phyloP scores from a whole-genome alignment of 768 basidiomycete genomes.

The Flagelloscypha sp. region DNA sequence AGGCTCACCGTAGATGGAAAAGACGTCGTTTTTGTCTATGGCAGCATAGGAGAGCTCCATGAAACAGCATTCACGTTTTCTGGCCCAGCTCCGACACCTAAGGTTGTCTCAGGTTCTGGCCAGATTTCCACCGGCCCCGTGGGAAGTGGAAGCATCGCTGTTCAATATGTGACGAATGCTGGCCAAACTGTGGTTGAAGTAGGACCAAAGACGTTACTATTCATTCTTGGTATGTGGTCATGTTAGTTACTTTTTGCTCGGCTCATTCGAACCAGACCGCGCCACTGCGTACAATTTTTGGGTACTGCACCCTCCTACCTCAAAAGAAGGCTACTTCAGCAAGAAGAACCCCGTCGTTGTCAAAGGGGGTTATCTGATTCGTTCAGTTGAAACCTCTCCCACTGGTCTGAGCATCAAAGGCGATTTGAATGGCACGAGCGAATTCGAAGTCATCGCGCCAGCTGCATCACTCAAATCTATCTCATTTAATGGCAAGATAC shows the following conservation, averaged over 20 bases:
- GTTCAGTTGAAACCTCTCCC: constrained; percentile 27
- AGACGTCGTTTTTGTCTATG: constrained; percentile 40
- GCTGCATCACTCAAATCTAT: constrained; percentile 26
- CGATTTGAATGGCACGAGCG: constrained; percentile 34
- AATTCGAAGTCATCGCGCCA: constrained; percentile 43
- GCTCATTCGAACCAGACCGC: constrained; percentile 29
- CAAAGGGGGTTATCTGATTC: constrained; percentile 41
- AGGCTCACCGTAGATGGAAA: constrained; percentile 42
- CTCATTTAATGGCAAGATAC: constrained; percentile 33
- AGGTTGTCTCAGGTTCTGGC: constrained; percentile 28
- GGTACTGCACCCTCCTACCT: constrained; percentile 34
- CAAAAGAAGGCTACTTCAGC: constrained; percentile 27
- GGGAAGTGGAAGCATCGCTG: constrained; percentile 24
- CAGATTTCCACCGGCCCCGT: constrained; percentile 29
- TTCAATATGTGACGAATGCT: constrained; percentile 39
- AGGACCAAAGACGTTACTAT: constrained; percentile 30
- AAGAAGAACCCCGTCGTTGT: constrained; percentile 37
- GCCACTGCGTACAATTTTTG: constrained; percentile 43
- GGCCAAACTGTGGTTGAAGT: constrained; percentile 40
- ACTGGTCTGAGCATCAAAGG: constrained; percentile 33
- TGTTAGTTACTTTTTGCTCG: background rate
- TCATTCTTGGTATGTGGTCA: constrained; percentile 33
- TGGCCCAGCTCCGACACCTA: constrained; percentile 18
- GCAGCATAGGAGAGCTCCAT: constrained; percentile 37
- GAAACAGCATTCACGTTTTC: constrained; percentile 39